Base-by-base conservation (phyloP, 805 yeast species). In the Candida awuae region DNA sequence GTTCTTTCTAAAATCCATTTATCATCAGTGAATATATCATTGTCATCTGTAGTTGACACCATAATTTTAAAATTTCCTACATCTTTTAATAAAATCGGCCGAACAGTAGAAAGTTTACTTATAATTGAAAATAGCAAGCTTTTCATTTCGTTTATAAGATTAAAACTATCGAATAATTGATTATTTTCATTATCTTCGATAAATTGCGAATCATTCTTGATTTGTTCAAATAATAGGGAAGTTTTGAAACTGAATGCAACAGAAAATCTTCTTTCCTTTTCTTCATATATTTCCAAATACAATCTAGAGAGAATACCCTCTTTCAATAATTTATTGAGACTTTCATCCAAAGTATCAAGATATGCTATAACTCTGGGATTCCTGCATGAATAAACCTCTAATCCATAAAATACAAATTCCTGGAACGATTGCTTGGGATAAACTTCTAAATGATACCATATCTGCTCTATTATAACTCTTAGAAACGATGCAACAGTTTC, bases 401-500 rank as follows among this genome's bases (percentile, higher is more conserved):
- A 38, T 28, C 66, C 63, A 48, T 70, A 73, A 4, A 70, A 66
- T 18, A 66, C 63, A 3, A 60, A 58, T 10, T 53, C 51, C 17
- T 58, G 62, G 51, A 72, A 83, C 0, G 79, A 63, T 35, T 63
- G 68, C 1, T 41, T 49, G 0, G 80, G 80, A 48, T 82, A 82
- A 0, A 82, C 56, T 1, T 58, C 52, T 34, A 77, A 66, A 35
- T 69, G 58, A 52, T 71, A 78, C 35, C 80, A 55, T 1, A 80
- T 62, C 30, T 74, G 74, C 43, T 79, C 80, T 9, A 41, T 41
- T 9, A 25, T 29, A 3, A 32, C 43, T 7, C 43, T 18, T 6
- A 41, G 13, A 25, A 41, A 41, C 5, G 30, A 28, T 4, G 34
- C 14, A 4, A 36, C 10, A 7, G 20, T 28, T 14, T 32, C 17